Conservation (phyloP, 306 rosid species). For the Vigna mungo region DNA sequence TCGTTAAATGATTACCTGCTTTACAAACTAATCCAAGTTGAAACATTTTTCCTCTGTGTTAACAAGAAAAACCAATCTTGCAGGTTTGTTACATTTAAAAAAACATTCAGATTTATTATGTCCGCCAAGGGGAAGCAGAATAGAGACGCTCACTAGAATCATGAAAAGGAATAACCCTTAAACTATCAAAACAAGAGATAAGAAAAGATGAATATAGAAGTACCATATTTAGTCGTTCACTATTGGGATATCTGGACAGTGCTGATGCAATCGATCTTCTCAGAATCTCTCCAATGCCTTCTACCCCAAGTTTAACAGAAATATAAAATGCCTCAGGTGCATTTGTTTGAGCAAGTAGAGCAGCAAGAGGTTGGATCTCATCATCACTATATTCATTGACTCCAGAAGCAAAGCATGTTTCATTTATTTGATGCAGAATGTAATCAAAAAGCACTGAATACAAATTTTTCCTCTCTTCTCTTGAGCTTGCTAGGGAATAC, state of each 20-base stretch:
- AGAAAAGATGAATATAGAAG: slow-evolving; percentile 39
- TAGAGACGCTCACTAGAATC: slow-evolving; percentile 7
- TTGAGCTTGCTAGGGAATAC: slow-evolving; percentile 89
- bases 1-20: slow-evolving; percentile 6
- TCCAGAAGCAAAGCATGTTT: slow-evolving; percentile 70
- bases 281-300: slow-evolving; percentile 93
- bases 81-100: slow-evolving; percentile 32
- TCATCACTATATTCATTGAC: slow-evolving; percentile 78
- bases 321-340: slow-evolving; percentile 94
- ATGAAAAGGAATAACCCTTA: slow-evolving; percentile 27
- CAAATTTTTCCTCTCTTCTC: slow-evolving; percentile 90
- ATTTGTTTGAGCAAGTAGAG: slow-evolving; percentile 81
- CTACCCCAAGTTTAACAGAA: slow-evolving; percentile 93
- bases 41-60: background rate
- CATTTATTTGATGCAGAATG: slow-evolving; percentile 88
- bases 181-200: slow-evolving; percentile 26
- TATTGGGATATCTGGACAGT: slow-evolving; percentile 76
- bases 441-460: slow-evolving; percentile 93
- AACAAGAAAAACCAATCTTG: slow-evolving; percentile 24
- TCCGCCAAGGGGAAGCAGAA: slow-evolving; percentile 7
- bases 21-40: slow-evolving; percentile 31
- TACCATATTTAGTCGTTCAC: slow-evolving; percentile 87
- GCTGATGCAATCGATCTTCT: slow-evolving; percentile 84
- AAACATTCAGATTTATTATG: slow-evolving; percentile 5
- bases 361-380: slow-evolving; percentile 93